A percentile compares a stretch with the other conserved stretches of the same genome.
Evolutionary conservation across 1,284 basidiomycete species (phyloP).

Genomic region (Melampsora larici-populina): DNA sequence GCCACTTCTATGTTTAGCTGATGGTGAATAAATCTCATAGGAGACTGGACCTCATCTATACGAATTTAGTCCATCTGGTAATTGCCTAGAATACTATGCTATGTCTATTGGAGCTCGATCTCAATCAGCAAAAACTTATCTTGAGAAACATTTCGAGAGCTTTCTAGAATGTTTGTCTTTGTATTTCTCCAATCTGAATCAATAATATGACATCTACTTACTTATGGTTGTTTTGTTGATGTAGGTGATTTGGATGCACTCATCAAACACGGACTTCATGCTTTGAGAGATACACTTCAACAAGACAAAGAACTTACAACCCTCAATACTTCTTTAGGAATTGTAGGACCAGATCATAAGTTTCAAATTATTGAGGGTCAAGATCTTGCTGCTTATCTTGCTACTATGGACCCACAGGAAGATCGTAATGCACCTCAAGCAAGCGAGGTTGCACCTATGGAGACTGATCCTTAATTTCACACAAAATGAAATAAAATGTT

Average conservation of each 20-base stretch:
- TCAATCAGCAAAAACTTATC: too few species aligned
- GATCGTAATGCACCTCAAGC: slow-evolving; percentile 23
- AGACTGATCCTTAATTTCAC: slow-evolving; percentile 35
- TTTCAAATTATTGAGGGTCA: slow-evolving; percentile 42
- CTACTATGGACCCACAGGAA: slow-evolving; percentile 40
- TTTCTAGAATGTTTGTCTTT: slow-evolving; percentile 72
- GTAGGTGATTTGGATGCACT: slow-evolving; percentile 73
- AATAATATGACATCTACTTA: not conserved
- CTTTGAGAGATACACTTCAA: slow-evolving; percentile 88
- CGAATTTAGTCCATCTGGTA: slow-evolving; percentile 96
- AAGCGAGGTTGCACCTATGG: slow-evolving; percentile 26
- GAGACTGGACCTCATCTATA: slow-evolving; percentile 93
- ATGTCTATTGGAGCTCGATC: slow-evolving; percentile 97
- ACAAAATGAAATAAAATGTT: too few species aligned
- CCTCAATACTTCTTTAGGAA: slow-evolving; percentile 87
- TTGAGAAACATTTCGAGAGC: slow-evolving; percentile 83
- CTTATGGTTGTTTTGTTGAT: not conserved
- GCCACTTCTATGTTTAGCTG: not conserved
- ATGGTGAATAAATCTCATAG: slow-evolving; percentile 47
- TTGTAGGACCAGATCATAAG: slow-evolving; percentile 58
- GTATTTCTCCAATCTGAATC: not conserved
- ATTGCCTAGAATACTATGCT: slow-evolving; percentile 96
- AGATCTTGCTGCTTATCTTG: slow-evolving; percentile 22
- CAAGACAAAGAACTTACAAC: slow-evolving; percentile 92
- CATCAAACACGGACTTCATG: slow-evolving; percentile 84